Evolutionary conservation across 805 yeast genomes (phyloP).

Genomic region (Cyberlindnera samutprakarnensis): DNA sequence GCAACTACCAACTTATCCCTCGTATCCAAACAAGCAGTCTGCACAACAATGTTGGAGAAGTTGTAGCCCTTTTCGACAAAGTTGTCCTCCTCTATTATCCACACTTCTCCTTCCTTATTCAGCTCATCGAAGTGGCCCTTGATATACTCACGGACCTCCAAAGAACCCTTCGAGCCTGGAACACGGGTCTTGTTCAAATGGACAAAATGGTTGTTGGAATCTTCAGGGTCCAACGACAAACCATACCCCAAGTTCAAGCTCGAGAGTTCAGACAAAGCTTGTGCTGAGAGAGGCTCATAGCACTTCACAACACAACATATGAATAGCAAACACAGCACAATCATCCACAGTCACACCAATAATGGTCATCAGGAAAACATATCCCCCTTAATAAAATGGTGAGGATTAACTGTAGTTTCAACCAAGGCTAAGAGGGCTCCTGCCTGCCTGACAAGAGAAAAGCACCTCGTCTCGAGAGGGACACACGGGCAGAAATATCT

Average conservation of each 20-base stretch:
- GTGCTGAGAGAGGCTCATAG: too few relatives aligned
- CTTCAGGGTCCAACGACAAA: slow-evolving; percentile 10
- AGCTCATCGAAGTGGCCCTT: slow-evolving; percentile 24
- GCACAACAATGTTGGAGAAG: slow-evolving; percentile 32
- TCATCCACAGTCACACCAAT: too few relatives aligned
- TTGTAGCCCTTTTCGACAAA: slow-evolving; percentile 29
- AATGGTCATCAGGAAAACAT: too few relatives aligned
- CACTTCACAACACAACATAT: too few relatives aligned
- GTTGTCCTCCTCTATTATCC: slow-evolving; percentile 25
- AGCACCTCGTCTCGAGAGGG: too few relatives aligned
- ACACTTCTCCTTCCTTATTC: slow-evolving; percentile 18
- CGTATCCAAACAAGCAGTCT: slow-evolving; percentile 16
- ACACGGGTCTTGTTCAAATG: slow-evolving; percentile 32
- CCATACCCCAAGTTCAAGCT: slow-evolving; percentile 6
- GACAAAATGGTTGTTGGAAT: slow-evolving; percentile 13
- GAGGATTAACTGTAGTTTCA: too few relatives aligned
- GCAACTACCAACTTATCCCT: slow-evolving; percentile 28
- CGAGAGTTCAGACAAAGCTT: too few relatives aligned
- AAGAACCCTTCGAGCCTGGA: slow-evolving; percentile 37
- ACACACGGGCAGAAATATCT: too few relatives aligned
- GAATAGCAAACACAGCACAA: too few relatives aligned
- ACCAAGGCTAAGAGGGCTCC: too few relatives aligned
- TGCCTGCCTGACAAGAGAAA: too few relatives aligned
- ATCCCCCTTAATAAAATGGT: too few relatives aligned
- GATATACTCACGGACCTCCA: slow-evolving; percentile 30